A percentile compares a stretch with the other conserved stretches of the same genome.
Evolutionary conservation across 2,329 filamentous ascomycete species (phyloP).

Genomic region (Gyromitra esculenta): DNA sequence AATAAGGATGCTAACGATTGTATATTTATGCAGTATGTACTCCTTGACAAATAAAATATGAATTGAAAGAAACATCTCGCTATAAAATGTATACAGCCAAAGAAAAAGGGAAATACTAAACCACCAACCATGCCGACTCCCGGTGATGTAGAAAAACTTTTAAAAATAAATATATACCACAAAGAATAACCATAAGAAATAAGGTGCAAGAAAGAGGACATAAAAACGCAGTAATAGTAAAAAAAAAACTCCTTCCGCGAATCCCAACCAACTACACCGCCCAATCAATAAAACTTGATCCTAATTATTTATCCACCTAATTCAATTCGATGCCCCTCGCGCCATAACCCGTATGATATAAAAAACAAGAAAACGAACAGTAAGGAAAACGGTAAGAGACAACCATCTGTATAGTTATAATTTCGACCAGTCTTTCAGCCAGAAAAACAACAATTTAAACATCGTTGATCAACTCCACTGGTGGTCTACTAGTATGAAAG

Average conservation of each 20-base stretch:
- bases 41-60: neutral
- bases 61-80: neutral
- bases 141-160: neutral
- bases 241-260: slow-evolving; percentile 19
- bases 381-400: slow-evolving; percentile 7
- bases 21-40: too few relatives aligned
- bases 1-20: too few relatives aligned
- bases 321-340: slow-evolving; percentile 24
- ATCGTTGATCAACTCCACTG: slow-evolving; percentile 70
- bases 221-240: neutral
- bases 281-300: slow-evolving; percentile 1
- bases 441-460: slow-evolving; percentile 28
- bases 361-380: slow-evolving; percentile 6
- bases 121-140: slow-evolving; percentile 3
- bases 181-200: neutral
- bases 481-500: slow-evolving; percentile 69
- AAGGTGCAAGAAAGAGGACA: neutral
- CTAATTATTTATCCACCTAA: slow-evolving; percentile 26
- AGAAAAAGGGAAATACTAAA: neutral
- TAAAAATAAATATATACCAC: slow-evolving; percentile 17
- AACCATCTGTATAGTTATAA: slow-evolving; percentile 6
- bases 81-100: neutral
- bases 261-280: neutral
- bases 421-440: too few relatives aligned
- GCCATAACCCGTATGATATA: slow-evolving; percentile 35